A percentile compares a stretch with the other conserved stretches of the same genome.
Conservation (phyloP, 1,284 basidiomycete genomes). For the Malassezia cuniculi region DNA sequence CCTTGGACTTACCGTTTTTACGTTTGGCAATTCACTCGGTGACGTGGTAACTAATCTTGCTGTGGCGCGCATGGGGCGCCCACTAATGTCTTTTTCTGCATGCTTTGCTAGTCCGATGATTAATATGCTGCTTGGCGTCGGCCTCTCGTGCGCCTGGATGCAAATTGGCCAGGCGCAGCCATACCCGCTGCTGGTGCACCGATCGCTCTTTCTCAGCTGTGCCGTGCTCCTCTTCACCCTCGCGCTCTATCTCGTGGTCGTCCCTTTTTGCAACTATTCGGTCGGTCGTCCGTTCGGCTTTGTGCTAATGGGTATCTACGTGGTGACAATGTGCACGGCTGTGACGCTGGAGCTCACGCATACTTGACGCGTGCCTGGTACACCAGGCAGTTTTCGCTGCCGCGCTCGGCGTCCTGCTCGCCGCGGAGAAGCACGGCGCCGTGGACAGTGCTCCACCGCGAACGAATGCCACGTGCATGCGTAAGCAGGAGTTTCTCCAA, state of each 20-base stretch:
- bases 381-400: conserved; percentile 6
- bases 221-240: conserved; percentile 55
- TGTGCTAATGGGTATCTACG: conserved; percentile 60
- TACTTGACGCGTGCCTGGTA: conserved; percentile 14
- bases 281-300: conserved; percentile 66
- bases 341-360: conserved; percentile 3
- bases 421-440: conserved; percentile 8
- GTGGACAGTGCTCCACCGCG: conserved; percentile 7
- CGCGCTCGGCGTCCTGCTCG: background rate
- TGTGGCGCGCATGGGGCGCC: conserved; percentile 46
- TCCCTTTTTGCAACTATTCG: conserved; percentile 67
- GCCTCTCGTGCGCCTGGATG: conserved; percentile 54
- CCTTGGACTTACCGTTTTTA: conserved; percentile 88
- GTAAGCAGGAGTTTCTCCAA: conserved; percentile 29
- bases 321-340: background rate
- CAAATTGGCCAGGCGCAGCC: conserved; percentile 1
- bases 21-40: conserved; percentile 85
- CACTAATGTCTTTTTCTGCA: conserved; percentile 57
- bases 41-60: conserved; percentile 94
- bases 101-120: conserved; percentile 93
- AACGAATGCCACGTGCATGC: conserved; percentile 6
- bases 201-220: conserved; percentile 7
- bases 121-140: conserved; percentile 82
- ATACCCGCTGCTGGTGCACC: conserved; percentile 2
- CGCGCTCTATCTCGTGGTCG: conserved; percentile 59